These are phyloP conservation scores for Tricholoma hemisulphureum DNA, from an alignment of 768 basidiomycete species.

Conservation along the genomic window DNA sequence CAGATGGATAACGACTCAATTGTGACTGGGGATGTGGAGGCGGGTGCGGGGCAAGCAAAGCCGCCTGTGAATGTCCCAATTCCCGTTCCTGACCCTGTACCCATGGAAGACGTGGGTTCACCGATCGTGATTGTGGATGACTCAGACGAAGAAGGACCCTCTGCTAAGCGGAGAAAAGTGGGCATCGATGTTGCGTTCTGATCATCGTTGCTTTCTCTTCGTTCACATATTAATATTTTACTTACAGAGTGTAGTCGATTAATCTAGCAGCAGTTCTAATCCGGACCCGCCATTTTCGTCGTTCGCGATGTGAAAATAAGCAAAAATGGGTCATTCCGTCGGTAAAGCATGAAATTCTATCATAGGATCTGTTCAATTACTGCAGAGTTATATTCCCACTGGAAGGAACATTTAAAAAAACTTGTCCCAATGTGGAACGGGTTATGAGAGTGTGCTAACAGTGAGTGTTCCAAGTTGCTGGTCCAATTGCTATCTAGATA, in stretches of 20 bases:
- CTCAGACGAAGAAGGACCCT: slow-evolving; percentile 54
- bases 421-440: too few species aligned
- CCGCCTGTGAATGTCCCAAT: slow-evolving; percentile 8
- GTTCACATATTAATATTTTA: neutral
- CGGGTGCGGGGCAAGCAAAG: slow-evolving; percentile 4
- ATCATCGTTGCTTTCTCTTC: neutral
- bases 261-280: neutral
- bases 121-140: slow-evolving; percentile 67
- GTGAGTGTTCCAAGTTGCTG: neutral
- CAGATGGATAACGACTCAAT: neutral
- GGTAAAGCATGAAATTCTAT: too few species aligned
- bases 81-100: slow-evolving; percentile 30
- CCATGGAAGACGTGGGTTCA: slow-evolving; percentile 40
- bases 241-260: neutral
- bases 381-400: too few species aligned
- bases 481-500: neutral
- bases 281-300: too few species aligned
- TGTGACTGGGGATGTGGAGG: slow-evolving; percentile 1
- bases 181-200: slow-evolving; percentile 21
- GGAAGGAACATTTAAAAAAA: too few species aligned
- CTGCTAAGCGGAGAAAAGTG: slow-evolving; percentile 55
- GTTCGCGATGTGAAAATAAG: neutral
- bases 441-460: too few species aligned
- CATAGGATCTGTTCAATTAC: too few species aligned
- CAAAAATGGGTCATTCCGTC: too few species aligned